These are phyloP conservation scores for Xerocomus nothofagi DNA, from an alignment of 1,284 basidiomycete species.

Conservation along the genomic window DNA sequence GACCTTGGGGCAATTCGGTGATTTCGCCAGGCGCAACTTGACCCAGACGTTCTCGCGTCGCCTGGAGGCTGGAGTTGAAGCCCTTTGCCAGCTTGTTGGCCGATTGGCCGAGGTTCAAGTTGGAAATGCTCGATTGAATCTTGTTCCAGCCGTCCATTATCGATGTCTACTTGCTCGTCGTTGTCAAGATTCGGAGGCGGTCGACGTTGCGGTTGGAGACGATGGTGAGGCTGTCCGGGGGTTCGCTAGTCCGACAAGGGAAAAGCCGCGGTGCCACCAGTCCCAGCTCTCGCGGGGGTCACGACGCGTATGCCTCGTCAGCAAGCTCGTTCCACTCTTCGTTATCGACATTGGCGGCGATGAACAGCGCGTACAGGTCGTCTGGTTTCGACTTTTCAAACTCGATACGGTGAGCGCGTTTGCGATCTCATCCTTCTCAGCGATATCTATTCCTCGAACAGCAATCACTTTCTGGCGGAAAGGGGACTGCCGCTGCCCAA, in stretches of 20 bases:
- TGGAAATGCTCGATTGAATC: conserved; percentile 56
- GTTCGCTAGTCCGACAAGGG: neutral
- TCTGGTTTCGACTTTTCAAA: conserved; percentile 77
- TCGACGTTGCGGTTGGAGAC: conserved; percentile 3
- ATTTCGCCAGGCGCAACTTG: conserved; percentile 90
- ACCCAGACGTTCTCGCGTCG: conserved; percentile 89
- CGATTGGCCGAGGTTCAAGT: conserved; percentile 67
- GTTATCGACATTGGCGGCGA: conserved; percentile 18
- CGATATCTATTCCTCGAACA: neutral
- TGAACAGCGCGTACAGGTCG: conserved; percentile 42
- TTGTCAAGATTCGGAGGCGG: neutral
- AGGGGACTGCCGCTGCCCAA: conserved; percentile 72
- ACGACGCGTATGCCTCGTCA: conserved; percentile 26
- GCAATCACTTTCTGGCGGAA: conserved; percentile 78
- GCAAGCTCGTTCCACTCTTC: neutral
- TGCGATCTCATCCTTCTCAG: neutral
- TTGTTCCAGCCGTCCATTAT: conserved; percentile 80
- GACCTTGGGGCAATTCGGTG: conserved; percentile 90
- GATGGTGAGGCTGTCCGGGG: conserved; percentile 18
- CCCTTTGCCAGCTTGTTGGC: conserved; percentile 78
- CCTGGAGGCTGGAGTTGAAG: conserved; percentile 84
- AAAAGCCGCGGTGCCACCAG: conserved; percentile 18
- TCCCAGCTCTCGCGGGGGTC: neutral
- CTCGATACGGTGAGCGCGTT: conserved; percentile 43
- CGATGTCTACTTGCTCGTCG: conserved; percentile 7